phyloP scores from a whole-genome alignment of 176 grass and related monocot genomes.

The Oryza glaberrima region DNA sequence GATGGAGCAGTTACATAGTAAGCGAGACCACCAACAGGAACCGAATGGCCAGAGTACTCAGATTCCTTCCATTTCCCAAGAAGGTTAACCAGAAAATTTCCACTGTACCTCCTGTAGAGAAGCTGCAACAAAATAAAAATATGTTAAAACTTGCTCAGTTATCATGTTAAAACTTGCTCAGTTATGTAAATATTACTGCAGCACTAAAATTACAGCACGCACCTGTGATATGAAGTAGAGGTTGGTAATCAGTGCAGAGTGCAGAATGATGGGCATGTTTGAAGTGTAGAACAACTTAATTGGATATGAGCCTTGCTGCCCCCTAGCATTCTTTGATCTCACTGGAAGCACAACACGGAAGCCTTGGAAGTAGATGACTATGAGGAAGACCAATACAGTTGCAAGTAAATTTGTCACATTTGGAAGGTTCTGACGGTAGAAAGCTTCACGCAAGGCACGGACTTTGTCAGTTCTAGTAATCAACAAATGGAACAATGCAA shows the following conservation, averaged over 20 bases:
- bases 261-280: constrained; percentile 96
- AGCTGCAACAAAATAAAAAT: constrained; percentile 51
- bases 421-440: constrained; percentile 92
- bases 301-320: constrained; percentile 93
- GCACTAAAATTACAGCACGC: background rate
- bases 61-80: constrained; percentile 91
- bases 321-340: constrained; percentile 83
- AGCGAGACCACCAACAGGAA: constrained; percentile 92
- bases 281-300: constrained; percentile 98
- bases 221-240: constrained; percentile 97
- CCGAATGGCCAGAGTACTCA: constrained; percentile 77
- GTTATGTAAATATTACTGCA: background rate
- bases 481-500: constrained; percentile 89
- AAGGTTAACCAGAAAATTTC: constrained; percentile 93
- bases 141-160: constrained; percentile 9
- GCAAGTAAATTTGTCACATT: constrained; percentile 95
- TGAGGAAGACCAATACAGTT: constrained; percentile 90
- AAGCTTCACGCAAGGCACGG: constrained; percentile 79
- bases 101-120: constrained; percentile 93
- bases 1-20: constrained; percentile 97
- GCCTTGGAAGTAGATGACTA: constrained; percentile 97
- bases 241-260: constrained; percentile 88
- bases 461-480: constrained; percentile 92
- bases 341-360: constrained; percentile 95
- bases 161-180: constrained; percentile 19